Evolutionary conservation across 176 grass and related monocot species (phyloP), one percentile per base, ranked within the genome.

Genomic region (Neostapfia colusana): DNA sequence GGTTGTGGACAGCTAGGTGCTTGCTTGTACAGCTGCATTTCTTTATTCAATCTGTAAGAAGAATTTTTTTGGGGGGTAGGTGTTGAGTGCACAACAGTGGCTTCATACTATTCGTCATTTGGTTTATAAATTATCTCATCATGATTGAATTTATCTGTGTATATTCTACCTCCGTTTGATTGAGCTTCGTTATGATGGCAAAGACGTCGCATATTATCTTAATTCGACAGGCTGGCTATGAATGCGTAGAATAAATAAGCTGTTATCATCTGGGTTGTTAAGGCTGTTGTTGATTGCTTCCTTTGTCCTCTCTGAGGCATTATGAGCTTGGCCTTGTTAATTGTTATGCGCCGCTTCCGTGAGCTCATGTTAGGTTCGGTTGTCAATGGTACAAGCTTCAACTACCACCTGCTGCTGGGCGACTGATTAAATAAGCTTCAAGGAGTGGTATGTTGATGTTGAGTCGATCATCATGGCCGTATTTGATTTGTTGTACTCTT

Each of bases 11-110:
- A 79, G 74, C 83, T 80, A 90, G 80, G 85, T 89, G 88, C 88
- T 90, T 89, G 83, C 79, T 81, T 96, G 93, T 96, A 96, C 89
- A 96, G 93, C 70, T 86, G 86, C 72, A 95, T 90, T 92, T 96
- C 84, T 96, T 92, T 72, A 96, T 96, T 96, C 89, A 92, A 91
- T 89, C 89, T 92, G 89, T 96, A 92, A 96, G 89, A 92, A 90
- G 79, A 75, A 95, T 81, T 56, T 16, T 92, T 91, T 89, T 79
- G 84, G n/a, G n/a, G n/a, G n/a, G 68, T 87, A 85, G 90, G 74
- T 76, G 59, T 85, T 83, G 81, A 75, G 81, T 84, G 69, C 81
- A 84, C 63, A 79, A 65, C 55, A 48, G 75, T 73, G 53, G 69
- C 35, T 83, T 83, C 69, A 83, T 88, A 83, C 86, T 41, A 74